Percentiles rank a stretch among this genome's conserved stretches.
phyloP scores from a whole-genome alignment of 2,329 filamentous ascomycete genomes.

The Colletotrichum navitas region DNA sequence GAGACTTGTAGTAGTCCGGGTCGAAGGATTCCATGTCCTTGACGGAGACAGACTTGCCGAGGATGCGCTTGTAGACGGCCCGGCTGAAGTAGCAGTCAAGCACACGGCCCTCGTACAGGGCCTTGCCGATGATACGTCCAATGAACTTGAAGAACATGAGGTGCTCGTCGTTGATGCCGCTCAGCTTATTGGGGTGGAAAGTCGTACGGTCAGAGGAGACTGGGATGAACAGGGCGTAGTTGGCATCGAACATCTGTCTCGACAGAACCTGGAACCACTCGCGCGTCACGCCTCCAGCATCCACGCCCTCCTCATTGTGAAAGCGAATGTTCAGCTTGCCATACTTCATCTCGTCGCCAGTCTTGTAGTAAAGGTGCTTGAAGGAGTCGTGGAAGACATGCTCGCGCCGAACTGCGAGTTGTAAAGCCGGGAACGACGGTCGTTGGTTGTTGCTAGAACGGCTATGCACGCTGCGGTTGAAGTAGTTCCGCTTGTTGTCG shows the following conservation, averaged over 20 bases:
- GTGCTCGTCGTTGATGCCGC: slow-evolving; percentile 94
- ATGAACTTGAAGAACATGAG: slow-evolving; percentile 99
- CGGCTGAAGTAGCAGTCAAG: slow-evolving; percentile 99
- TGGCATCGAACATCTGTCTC: slow-evolving; percentile 98
- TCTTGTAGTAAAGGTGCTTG: slow-evolving; percentile 98
- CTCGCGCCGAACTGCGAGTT: slow-evolving; percentile 90
- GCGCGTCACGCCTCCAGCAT: slow-evolving; percentile 95
- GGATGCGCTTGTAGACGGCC: slow-evolving; percentile 97
- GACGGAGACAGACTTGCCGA: slow-evolving; percentile 93
- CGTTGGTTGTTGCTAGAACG: slow-evolving; percentile 77
- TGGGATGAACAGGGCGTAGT: slow-evolving; percentile 95
- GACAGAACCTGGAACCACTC: slow-evolving; percentile 99
- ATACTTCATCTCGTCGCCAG: slow-evolving; percentile 97
- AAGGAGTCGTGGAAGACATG: slow-evolving; percentile 99
- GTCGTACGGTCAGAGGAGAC: slow-evolving; percentile 98
- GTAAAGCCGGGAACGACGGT: slow-evolving; percentile 78
- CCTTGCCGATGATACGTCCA: slow-evolving; percentile 97
- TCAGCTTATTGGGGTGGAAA: slow-evolving; percentile 97
- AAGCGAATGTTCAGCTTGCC: slow-evolving; percentile 98
- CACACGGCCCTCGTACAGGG: slow-evolving; percentile 93
- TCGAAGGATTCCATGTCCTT: slow-evolving; percentile 99
- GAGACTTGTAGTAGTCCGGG: slow-evolving; percentile 98
- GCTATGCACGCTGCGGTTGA: slow-evolving; percentile 89
- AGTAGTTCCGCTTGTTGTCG: slow-evolving; percentile 99
- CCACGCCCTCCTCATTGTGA: slow-evolving; percentile 96